Base-by-base conservation (phyloP, 331 rosid genomes). In the Pyrus hybrid region DNA sequence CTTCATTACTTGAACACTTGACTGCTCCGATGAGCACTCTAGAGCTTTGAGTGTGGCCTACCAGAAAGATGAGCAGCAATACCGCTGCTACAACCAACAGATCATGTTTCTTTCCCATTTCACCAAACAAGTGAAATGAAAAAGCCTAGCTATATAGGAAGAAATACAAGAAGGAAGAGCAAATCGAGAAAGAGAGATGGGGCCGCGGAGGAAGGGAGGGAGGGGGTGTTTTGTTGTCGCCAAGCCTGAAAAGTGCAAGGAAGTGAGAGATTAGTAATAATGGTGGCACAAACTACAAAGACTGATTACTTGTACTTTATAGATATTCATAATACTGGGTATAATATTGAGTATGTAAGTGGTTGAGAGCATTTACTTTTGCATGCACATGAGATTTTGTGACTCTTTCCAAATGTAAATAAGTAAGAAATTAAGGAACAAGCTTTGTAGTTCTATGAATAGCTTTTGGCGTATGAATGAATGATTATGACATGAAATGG, bases 21-120 rank as follows among this genome's bases (percentile, higher is more conserved):
- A 63, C n/a, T 35, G 7, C 33, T 30, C 64, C 13, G 63, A 0
- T 33, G 68, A 3, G 41, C 2, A 76, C 66, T 35, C 88, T 82
- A 6, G 88, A 79, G 53, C 82, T 75, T 74, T 77, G 33, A 47
- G 79, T 51, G 2, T 57, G 41, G 2, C 83, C 79, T 49, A 79
- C 83, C 67, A 71, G 45, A 71, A 78, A 54, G 49, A 76, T 30
- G 62, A 76, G 21, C 41, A 87, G 67, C 76, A 86, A 54, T 65
- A 82, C 14, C 4, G 74, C 61, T 70, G 58, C 57, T 6, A 33
- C 45, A 35, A 13, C 32, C 3, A 13, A 11, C n/a, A 20, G 63
- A 32, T 47, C 60, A 43, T 26, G 28, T 53, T 64, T 77, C 71
- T 65, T 84, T 25, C 74, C 90, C 95, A 90, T 89, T 75, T 79